Evolutionary conservation across 306 rosid species (phyloP), one percentile per base, ranked within the genome.

Genomic region (Datisca glomerata): DNA sequence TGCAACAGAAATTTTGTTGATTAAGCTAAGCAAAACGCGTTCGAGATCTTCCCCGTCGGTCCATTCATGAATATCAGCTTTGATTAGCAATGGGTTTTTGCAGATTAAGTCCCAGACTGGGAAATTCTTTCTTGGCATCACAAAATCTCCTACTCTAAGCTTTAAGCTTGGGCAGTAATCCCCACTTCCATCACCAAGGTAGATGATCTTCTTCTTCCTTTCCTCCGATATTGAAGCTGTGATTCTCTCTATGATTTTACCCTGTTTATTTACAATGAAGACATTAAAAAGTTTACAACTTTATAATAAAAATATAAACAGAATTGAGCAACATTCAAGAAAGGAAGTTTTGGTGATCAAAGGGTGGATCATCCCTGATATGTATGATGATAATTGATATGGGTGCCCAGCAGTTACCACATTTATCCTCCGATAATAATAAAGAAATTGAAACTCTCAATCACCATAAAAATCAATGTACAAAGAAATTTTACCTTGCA

Each of bases 91-190:
- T 51, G 79, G 69, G 35, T 68, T 68, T 58, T 55, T 56, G 60
- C 67, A 54, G 4, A 79, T 71, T 43, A 79, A 68, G 4, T 74
- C 76, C 89, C 82, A 79, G 2, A 67, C 39, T 0, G 83, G 83
- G 31, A 64, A 79, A 23, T 68, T 64, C 74, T 59, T 79, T 58
- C 83, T 79, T 52, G 89, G 89, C 89, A 79, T 71, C 60, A 71
- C 34, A 18, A 70, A 61, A 23, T 74, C 70, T 43, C 33, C 60
- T 12, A 64, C 79, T 55, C 23, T 50, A 3, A 74, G 67, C 49
- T 68, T 79, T 62, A 67, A 61, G 22, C 76, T 64, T 19, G 89
- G 79, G 48, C 89, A 79, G 12, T 74, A 74, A 17, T 79, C 89
- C 0, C 89, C 89, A 24, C 18, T 51, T 0, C 89, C 83, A 62